These are phyloP conservation scores for Datura wrightii DNA, from an alignment of 257 asterid species.

Conservation along the genomic window DNA sequence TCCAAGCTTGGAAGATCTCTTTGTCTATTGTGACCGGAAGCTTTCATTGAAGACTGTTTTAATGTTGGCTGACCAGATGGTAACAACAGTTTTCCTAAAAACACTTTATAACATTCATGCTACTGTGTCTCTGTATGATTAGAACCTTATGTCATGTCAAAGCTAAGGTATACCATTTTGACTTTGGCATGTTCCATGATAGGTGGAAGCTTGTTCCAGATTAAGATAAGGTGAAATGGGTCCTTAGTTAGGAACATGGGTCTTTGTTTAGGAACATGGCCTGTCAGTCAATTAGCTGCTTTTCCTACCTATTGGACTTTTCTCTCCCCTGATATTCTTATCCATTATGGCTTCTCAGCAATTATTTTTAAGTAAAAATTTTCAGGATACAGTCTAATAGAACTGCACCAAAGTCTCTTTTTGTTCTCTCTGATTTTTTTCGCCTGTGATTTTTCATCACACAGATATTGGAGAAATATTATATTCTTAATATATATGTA, in stretches of 20 bases:
- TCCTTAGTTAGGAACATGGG: not conserved
- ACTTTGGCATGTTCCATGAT: conserved; percentile 6
- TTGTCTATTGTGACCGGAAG: conserved; percentile 91
- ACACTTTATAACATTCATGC: not conserved
- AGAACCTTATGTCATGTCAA: not conserved
- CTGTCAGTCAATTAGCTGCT: not conserved
- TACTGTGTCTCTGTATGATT: not conserved
- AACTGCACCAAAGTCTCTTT: conserved; percentile 17
- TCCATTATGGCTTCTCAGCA: conserved; percentile 2
- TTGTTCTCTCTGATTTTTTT: not conserved
- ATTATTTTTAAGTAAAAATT: not conserved
- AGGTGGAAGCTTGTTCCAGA: conserved; percentile 25
- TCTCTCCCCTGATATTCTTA: conserved; percentile 3
- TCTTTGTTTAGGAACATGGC: conserved; percentile 13
- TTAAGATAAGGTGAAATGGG: not conserved
- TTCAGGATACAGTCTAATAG: not conserved
- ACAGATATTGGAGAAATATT: not conserved
- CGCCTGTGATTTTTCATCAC: not conserved
- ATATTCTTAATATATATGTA: not conserved
- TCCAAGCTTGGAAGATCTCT: conserved; percentile 96
- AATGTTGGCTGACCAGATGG: conserved; percentile 98
- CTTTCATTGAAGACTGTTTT: conserved; percentile 86
- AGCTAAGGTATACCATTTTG: not conserved
- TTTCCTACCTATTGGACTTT: not conserved
- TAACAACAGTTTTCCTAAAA: conserved; percentile 34